Evolutionary conservation across 2,329 filamentous ascomycete species (phyloP), one percentile per base, ranked within the genome.

Genomic region (Aspergillus neotritici): DNA sequence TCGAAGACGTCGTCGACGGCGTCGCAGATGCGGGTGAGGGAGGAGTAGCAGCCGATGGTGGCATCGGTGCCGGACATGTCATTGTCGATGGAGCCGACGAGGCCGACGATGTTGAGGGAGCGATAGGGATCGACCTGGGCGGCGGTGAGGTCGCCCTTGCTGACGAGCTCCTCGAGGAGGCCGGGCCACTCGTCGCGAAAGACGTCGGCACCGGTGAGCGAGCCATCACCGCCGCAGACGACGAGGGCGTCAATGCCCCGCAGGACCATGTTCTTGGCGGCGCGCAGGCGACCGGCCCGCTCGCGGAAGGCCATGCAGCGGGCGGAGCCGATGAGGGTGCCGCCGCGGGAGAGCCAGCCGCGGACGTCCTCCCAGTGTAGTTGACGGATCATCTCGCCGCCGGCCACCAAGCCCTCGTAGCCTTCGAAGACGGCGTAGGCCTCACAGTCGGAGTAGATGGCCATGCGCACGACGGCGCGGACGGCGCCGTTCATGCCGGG

Each of bases 71-170:
- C 88, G 38, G 90, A 94, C 69, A 98, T 85, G 63, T 98, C 93
- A 64, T 98, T 98, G 76, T 98, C 93, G 62, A 98, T 98, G 41
- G 89, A 95, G 45, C 93, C 93, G 21, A 98, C 93, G 40, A 97
- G 75, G 37, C 93, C 93, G 41, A 97, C 91, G 54, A 98, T 95
- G 69, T 97, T 98, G 61, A 98, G 79, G 55, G 94, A 82, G 60
- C 79, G 78, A 75, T 88, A 94, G 2, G 86, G 85, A 35, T 80
- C 74, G 46, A 87, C 71, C 63, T 95, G 84, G 44, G 84, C 78
- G 34, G 72, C 60, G 5, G 80, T 83, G 57, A 96, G 75, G 60
- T 91, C 77, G 41, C 82, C 82, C 3, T 70, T 86, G 38, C 79
- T 63, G 30, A 97, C 85, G 49, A 98, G 78, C 73, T 98, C 93